A percentile compares a stretch with the other conserved stretches of the same genome.
Conservation (phyloP, 2,329 filamentous ascomycete genomes). For the Bipolaris bicolor region DNA sequence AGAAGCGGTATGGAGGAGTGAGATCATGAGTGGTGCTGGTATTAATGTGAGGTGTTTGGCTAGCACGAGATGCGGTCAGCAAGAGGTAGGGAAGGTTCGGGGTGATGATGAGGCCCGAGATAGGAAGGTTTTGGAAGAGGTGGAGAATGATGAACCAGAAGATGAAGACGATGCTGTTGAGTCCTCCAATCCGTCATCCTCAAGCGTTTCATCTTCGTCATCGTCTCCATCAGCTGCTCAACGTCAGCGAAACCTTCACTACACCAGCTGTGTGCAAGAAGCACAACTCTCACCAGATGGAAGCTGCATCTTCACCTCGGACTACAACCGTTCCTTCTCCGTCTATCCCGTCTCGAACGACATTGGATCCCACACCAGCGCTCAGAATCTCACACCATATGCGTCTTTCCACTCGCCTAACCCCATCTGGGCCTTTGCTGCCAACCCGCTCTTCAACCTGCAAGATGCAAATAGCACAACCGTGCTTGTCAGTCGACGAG, state of each 20-base stretch:
- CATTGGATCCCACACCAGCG: constrained; percentile 11
- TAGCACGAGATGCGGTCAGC: constrained; percentile 19
- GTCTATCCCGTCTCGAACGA: constrained; percentile 49
- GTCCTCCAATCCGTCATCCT: neutral
- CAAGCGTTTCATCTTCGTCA: neutral
- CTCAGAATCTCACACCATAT: constrained; percentile 52
- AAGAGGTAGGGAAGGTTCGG: constrained; percentile 3
- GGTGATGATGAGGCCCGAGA: neutral
- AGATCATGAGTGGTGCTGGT: constrained; percentile 22
- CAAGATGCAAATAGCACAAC: constrained; percentile 57
- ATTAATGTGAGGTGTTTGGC: constrained; percentile 31
- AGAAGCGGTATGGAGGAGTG: constrained; percentile 3
- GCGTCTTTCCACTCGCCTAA: constrained; percentile 55
- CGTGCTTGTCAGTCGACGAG: constrained; percentile 59
- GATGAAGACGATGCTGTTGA: neutral
- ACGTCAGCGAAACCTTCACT: neutral
- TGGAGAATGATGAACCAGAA: neutral
- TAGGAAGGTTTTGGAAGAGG: neutral
- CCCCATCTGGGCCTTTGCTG: constrained; percentile 60
- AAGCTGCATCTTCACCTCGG: constrained; percentile 62
- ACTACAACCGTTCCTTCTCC: constrained; percentile 60
- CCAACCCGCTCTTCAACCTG: constrained; percentile 62
- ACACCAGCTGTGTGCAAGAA: constrained; percentile 39
- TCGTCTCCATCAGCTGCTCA: neutral
- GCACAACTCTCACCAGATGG: constrained; percentile 57